Evolutionary conservation across 1,284 basidiomycete genomes (phyloP).

Genomic region (Cryptococcus hybrid): DNA sequence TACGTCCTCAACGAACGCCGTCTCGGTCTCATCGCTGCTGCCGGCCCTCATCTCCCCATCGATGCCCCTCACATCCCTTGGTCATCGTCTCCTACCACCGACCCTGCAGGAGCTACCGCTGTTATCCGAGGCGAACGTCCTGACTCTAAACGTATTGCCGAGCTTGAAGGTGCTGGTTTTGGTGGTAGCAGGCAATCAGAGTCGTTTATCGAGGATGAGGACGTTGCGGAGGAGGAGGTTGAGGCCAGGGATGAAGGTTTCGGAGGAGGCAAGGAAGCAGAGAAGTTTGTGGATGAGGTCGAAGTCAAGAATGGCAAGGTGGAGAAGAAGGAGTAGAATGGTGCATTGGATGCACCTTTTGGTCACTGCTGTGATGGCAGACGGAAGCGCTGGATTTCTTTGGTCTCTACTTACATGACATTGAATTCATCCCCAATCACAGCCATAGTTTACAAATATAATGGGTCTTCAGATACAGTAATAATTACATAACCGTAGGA

Average conservation of each 20-base stretch:
- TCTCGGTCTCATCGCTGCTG: conserved; percentile 68
- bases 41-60: conserved; percentile 42
- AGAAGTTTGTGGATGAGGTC: conserved; percentile 36
- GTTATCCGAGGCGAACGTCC: conserved; percentile 14
- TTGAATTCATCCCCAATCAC: no score
- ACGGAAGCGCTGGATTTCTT: no score
- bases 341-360: background rate
- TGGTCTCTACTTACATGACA: no score
- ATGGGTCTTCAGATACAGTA: no score
- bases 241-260: conserved; percentile 42
- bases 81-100: conserved; percentile 18
- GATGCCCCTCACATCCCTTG: conserved; percentile 15
- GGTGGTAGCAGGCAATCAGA: conserved; percentile 7
- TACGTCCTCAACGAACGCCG: conserved; percentile 88
- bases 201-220: conserved; percentile 10
- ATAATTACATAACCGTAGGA: no score
- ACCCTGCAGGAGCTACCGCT: conserved; percentile 20
- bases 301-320: conserved; percentile 23
- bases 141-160: conserved; percentile 5
- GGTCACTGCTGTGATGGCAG: no score
- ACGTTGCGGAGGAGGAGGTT: conserved; percentile 36
- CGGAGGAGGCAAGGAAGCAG: conserved; percentile 37
- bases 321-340: conserved; percentile 23
- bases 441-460: no score
- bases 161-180: background rate